Base-by-base conservation (phyloP, 176 grass and related monocot species). In the Luzula sylvatica region DNA sequence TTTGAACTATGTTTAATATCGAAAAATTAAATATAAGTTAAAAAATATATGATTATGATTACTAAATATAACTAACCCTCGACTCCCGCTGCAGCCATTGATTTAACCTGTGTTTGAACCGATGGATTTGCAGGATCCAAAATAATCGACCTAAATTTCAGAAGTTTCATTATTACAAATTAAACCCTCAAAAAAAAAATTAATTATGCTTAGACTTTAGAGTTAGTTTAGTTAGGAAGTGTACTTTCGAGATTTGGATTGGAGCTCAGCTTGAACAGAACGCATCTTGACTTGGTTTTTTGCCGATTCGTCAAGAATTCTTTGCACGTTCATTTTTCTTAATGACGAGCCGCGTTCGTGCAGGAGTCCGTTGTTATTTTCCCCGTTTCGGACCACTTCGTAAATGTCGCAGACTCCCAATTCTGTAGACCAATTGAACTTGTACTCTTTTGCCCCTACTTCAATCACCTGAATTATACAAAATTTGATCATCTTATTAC, bases 201-300 rank as follows among this genome's bases (percentile, higher is more conserved):
- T 43, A 64, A 79, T 26, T 45, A 38, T 55, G 66, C 15, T 32
- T n/a, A n/a, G n/a, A n/a, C n/a, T n/a, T n/a, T n/a, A 32, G 3
- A 32, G 3, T 32, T 32, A 32, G 3, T 32, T 8, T 8, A 59
- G 52, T 65, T 76, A 71, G 66, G 80, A 76, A 55, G 65, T 78
- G 66, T 83, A 98, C 93, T 92, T 92, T 70, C 93, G 78, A 63
- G 93, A 83, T 82, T 87, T 98, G 3, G 78, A 83, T 51, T 53
- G 40, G 64, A 86, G 93, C 26, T 92, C 78, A 73, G 93, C 93
- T 78, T 98, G 72, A 65, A 90, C 93, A 23, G 93, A 83, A 40
- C 93, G 78, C 78, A 75, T 87, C 78, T 98, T 98, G 29, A 98
- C 93, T 79, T 58, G 69, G 75, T 98, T 92, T 65, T 98, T 77